Evolutionary conservation across 805 yeast species (phyloP), one percentile per base, ranked within the genome.

Genomic region (Hyphopichia homilentoma): DNA sequence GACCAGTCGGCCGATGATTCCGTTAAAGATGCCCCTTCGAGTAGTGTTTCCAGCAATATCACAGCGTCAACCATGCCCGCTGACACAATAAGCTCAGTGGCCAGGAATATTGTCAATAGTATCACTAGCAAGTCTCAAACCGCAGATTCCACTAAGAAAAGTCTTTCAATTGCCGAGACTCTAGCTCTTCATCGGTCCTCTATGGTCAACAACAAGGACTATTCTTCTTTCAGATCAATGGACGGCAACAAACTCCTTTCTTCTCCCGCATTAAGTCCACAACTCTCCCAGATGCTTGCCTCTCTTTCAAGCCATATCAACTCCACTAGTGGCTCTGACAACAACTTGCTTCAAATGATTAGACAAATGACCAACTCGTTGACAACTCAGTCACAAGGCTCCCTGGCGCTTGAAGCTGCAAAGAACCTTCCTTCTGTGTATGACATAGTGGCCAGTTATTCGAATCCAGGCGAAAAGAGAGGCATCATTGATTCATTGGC

Each of bases 141-240:
- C n/a, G 36, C 33, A 21, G 43, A 29, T 12, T 19, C 36, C 4
- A 33, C 33, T 21, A 48, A 34, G 15, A 59, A 60, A 23, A 45
- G 66, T 1, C 48, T 75, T 18, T 71, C 82, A 2, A 76, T 77
- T 30, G 82, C 83, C 0, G 80, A 77, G 41, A 74, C 81, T 2
- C 52, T 77, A 41, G 83, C 83, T 0, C 44, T 73, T 33, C 73
- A 73, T 38, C 53, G 81, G 24, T 63, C 73, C 3, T 58, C 66
- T 7, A 68, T 72, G 71, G 48, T 52, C 1, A 54, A 44, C 4
- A 46, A 48, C 25, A 43, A 59, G 22, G 59, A 59, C 34, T 57
- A 57, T 34, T 48, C 61, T 0, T 32, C 54, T 7, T 50, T 55
- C 12, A 53, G 48, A 18, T 44, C 59, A 0, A 28, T 45, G 6